phyloP scores from a whole-genome alignment of 2,329 filamentous ascomycete genomes.

The Xylariaceae sp. region DNA sequence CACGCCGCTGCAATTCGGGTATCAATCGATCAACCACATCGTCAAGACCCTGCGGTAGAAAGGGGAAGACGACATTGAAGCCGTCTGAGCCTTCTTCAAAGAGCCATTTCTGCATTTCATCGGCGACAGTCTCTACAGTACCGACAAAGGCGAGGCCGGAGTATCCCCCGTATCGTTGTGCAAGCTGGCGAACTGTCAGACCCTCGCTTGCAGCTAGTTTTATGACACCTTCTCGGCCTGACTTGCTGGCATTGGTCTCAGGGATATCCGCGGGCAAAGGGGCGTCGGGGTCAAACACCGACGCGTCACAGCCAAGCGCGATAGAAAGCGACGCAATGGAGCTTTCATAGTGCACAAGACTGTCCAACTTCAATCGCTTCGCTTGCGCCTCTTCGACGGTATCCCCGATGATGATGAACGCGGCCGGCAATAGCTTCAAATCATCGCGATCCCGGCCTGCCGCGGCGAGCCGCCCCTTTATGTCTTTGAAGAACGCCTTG shows the following conservation, averaged over 20 bases:
- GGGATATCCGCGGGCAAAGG: conserved; percentile 52
- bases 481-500: conserved; percentile 53
- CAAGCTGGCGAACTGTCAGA: conserved; percentile 54
- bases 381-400: conserved; percentile 50
- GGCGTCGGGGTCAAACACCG: conserved; percentile 51
- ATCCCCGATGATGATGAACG: conserved; percentile 53
- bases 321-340: conserved; percentile 56
- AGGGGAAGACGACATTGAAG: conserved; percentile 54
- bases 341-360: conserved; percentile 57
- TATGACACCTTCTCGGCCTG: conserved; percentile 46
- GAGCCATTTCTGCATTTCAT: conserved; percentile 53
- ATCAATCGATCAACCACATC: conserved; percentile 50
- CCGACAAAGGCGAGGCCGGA: conserved; percentile 55
- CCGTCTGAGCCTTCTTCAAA: conserved; percentile 52
- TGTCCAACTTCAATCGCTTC: conserved; percentile 53
- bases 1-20: conserved; percentile 54
- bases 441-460: conserved; percentile 50
- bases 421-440: conserved; percentile 56
- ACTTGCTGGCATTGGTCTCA: conserved; percentile 58
- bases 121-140: conserved; percentile 50
- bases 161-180: conserved; percentile 53
- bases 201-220: conserved; percentile 48
- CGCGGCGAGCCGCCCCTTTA: conserved; percentile 49
- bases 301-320: conserved; percentile 49
- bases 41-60: conserved; percentile 53